Conservation (phyloP, 2,329 filamentous ascomycete species). For the Colletotrichum kahawae region DNA sequence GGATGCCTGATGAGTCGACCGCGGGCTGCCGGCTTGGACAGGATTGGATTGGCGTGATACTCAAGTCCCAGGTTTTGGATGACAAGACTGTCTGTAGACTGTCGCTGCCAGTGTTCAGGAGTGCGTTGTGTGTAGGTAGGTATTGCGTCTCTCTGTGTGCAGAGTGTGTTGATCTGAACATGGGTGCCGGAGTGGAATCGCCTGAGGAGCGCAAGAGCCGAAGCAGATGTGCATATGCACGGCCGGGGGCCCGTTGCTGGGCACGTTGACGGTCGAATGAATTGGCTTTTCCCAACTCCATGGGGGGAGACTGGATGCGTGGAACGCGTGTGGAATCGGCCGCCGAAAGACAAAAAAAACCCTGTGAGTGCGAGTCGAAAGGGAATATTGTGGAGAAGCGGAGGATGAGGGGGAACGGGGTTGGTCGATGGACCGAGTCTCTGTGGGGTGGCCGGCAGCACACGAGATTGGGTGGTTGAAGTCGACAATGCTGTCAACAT, state of each 20-base stretch:
- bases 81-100: background rate
- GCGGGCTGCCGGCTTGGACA: background rate
- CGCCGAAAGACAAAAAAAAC: background rate
- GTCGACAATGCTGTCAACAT: background rate
- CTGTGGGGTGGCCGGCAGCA: background rate
- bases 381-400: slow-evolving; percentile 3
- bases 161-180: background rate
- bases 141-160: background rate
- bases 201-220: slow-evolving; percentile 3
- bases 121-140: background rate
- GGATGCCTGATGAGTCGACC: background rate
- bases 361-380: background rate
- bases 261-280: background rate
- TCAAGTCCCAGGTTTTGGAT: background rate
- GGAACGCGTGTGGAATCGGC: background rate
- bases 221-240: background rate
- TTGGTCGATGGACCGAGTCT: background rate
- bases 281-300: background rate
- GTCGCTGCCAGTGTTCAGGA: background rate
- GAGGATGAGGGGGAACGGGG: background rate
- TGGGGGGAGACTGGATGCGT: background rate
- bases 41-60: slow-evolving; percentile 5
- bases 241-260: background rate
- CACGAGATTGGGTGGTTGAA: background rate
- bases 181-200: background rate